phyloP scores from a whole-genome alignment of 345 rosid genomes.

The Bruguiera sexangula region DNA sequence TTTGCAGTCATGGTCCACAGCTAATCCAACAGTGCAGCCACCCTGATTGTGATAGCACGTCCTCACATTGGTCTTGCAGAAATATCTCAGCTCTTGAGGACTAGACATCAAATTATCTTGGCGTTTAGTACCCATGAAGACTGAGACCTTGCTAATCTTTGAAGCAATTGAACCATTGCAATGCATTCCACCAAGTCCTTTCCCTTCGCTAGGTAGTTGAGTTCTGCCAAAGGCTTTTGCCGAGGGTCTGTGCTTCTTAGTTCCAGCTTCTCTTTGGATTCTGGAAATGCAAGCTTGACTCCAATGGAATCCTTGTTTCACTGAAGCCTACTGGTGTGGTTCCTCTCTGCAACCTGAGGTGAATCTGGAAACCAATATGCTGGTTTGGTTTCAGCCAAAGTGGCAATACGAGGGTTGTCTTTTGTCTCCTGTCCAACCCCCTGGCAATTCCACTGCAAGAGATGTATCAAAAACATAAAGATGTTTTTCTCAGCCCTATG shows the following conservation, averaged over 20 bases:
- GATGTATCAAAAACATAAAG: constrained; percentile 47
- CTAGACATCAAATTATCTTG: constrained; percentile 29
- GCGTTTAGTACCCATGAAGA: constrained; percentile 37
- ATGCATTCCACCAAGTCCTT: constrained; percentile 44
- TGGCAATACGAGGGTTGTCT: constrained; percentile 56
- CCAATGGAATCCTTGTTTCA: constrained; percentile 50
- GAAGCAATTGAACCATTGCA: constrained; percentile 49
- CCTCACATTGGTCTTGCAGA: neutral
- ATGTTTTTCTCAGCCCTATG: constrained; percentile 52
- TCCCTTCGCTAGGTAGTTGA: constrained; percentile 51
- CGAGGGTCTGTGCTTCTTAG: constrained; percentile 43
- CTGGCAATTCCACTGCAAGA: constrained; percentile 30
- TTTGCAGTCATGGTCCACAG: neutral
- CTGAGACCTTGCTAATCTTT: constrained; percentile 43
- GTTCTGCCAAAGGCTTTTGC: constrained; percentile 50
- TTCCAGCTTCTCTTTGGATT: constrained; percentile 57
- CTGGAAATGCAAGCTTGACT: constrained; percentile 62
- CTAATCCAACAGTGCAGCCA: neutral
- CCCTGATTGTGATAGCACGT: neutral
- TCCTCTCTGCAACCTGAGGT: constrained; percentile 56
- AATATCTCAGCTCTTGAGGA: constrained; percentile 19
- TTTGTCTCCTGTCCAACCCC: constrained; percentile 51
- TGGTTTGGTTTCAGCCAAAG: constrained; percentile 39
- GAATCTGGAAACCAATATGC: constrained; percentile 51
- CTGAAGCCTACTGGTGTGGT: constrained; percentile 44